Percentiles rank a stretch among this genome's conserved stretches.
Conservation (phyloP, 768 basidiomycete species). For the Antrodiella citrinella region DNA sequence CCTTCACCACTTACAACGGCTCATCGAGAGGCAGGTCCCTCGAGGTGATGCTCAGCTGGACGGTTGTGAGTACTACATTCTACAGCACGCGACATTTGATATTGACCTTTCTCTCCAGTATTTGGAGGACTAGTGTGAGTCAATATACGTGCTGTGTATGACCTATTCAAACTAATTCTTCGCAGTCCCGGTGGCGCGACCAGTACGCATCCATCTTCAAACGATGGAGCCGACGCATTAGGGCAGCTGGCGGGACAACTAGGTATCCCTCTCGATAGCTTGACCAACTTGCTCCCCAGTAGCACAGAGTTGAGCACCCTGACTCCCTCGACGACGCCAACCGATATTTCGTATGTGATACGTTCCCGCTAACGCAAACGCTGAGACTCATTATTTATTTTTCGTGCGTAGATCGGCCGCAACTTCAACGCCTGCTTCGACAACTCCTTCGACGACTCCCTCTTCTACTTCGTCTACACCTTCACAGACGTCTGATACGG, state of each 20-base stretch:
- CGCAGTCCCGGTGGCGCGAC: too few species aligned
- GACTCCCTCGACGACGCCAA: not conserved
- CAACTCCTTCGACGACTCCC: not conserved
- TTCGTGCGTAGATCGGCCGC: too few species aligned
- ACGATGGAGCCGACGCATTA: not conserved
- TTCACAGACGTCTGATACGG: slow-evolving; percentile 1
- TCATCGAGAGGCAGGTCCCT: not conserved
- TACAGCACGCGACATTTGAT: too few species aligned
- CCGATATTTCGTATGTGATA: not conserved
- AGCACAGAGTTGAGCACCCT: too few species aligned
- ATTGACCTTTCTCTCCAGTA: too few species aligned
- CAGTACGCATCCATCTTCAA: too few species aligned
- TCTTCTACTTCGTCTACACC: not conserved
- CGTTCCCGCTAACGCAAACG: too few species aligned
- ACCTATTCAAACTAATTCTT: too few species aligned
- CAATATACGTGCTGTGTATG: too few species aligned
- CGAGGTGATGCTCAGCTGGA: not conserved
- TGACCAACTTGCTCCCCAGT: not conserved
- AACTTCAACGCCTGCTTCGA: too few species aligned
- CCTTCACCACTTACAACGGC: not conserved
- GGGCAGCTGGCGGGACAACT: not conserved
- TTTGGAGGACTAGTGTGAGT: not conserved
- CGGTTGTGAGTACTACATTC: not conserved
- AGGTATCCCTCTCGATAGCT: not conserved
- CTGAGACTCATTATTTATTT: too few species aligned